These are phyloP conservation scores for Xylaria sp. DNA, from an alignment of 2,329 filamentous ascomycete species.

Conservation along the genomic window DNA sequence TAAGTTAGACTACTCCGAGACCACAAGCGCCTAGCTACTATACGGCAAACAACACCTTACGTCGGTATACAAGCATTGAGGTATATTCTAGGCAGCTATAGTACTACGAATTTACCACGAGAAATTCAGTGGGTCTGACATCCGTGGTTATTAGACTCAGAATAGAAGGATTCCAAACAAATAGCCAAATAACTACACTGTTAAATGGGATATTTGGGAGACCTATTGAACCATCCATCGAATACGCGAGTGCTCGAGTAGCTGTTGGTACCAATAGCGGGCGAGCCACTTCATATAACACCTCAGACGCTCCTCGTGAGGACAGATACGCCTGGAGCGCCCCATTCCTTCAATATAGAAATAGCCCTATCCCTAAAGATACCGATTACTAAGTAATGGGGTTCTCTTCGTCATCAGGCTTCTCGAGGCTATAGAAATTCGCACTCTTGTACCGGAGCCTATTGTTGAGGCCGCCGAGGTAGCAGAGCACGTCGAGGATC, in stretches of 20 bases:
- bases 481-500: slow-evolving; percentile 9
- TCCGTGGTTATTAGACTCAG: slow-evolving; percentile 39
- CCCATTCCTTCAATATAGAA: slow-evolving; percentile 7
- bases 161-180: slow-evolving; percentile 23
- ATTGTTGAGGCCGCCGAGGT: not conserved
- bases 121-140: slow-evolving; percentile 12
- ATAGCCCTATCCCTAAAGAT: not conserved
- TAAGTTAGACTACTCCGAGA: too few relatives aligned
- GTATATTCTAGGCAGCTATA: not conserved
- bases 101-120: slow-evolving; percentile 36
- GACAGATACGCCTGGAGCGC: slow-evolving; percentile 9
- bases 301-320: not conserved
- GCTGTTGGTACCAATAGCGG: slow-evolving; percentile 6
- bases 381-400: not conserved
- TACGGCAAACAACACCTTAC: too few relatives aligned
- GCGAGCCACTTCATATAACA: not conserved
- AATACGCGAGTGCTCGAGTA: slow-evolving; percentile 11
- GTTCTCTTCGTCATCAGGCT: slow-evolving; percentile 13
- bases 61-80: too few relatives aligned
- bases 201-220: slow-evolving; percentile 40
- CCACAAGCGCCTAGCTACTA: too few relatives aligned
- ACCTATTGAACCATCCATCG: slow-evolving; percentile 27
- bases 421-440: slow-evolving; percentile 8
- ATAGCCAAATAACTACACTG: slow-evolving; percentile 34
- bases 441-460: too few relatives aligned